Evolutionary conservation across 2,329 filamentous ascomycete species (phyloP), one percentile per base, ranked within the genome.

Genomic region (Fusarium sp.): DNA sequence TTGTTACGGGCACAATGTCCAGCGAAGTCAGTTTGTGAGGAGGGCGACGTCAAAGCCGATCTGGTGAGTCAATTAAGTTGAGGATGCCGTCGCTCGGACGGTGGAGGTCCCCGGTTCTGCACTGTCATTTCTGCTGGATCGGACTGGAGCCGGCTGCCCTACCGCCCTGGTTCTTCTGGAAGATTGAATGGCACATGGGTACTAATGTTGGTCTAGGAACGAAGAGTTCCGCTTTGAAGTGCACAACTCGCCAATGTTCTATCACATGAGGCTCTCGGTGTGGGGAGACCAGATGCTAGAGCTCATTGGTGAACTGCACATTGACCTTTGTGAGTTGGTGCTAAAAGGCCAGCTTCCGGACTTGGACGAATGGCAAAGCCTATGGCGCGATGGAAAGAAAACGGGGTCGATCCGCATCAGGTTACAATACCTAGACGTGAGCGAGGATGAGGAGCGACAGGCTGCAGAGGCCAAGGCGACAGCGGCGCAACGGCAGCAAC

Each of bases 251-350:
- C 77, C 77, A 43, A 79, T 79, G 76, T 79, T 65, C 65, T 72
- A 77, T 29, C 74, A 79, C 54, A 65, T 79, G 43, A 73, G 77
- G 65, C 58, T 78, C 41, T 78, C 76, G 5, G 73, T 79, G 31
- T 79, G 77, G 77, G 76, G 71, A 61, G 62, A 67, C 8, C 77
- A 79, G 45, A 79, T 78, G 77, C 59, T 76, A 9, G 69, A 79
- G 65, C 64, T 79, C 27, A 74, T 79, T 68, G 77, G 77, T 31
- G 77, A 79, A 61, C 20, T 78, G 10, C 64, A 76, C 48, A 60
- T 79, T 35, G 76, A 79, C 52, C 74, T 79, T 37, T 73, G 74
- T 39, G 75, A 76, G 56, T 65, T 79, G 50, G 71, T 77, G 14
- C 64, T 69, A 33, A 75, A 64, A 14, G 76, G 69, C 18, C 43